A percentile compares a stretch with the other conserved stretches of the same genome.
These are phyloP conservation scores for Vitis riparia DNA, from an alignment of 164 flowering plant species.

Conservation along the genomic window DNA sequence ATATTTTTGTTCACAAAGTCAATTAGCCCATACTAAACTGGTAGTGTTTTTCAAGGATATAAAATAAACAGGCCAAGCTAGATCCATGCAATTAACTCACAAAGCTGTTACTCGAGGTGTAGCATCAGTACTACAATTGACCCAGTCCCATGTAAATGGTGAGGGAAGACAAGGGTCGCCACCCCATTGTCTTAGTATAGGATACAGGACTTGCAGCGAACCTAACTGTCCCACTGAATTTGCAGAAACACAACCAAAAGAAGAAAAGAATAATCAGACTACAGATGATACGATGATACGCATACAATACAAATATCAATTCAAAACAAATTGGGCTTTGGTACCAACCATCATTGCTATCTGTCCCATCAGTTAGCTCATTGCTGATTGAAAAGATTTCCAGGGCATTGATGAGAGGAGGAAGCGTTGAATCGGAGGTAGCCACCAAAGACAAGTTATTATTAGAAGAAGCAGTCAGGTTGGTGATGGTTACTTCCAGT, in stretches of 20 bases:
- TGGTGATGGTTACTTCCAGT: neutral
- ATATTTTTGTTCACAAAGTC: neutral
- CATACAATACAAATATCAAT: no score
- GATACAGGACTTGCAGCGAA: conserved; percentile 23
- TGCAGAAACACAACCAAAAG: neutral
- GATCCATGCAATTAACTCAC: conserved; percentile 12
- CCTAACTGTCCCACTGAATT: conserved; percentile 24
- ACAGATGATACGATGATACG: no score
- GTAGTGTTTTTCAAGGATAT: neutral
- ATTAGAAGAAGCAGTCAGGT: conserved; percentile 20
- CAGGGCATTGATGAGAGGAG: conserved; percentile 52
- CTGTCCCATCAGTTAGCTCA: conserved; percentile 27
- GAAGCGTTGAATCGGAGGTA: conserved; percentile 31
- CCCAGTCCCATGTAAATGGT: conserved; percentile 42
- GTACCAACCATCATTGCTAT: conserved; percentile 33
- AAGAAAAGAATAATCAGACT: neutral
- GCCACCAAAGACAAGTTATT: conserved; percentile 23
- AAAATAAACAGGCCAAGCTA: neutral
- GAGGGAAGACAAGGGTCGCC: conserved; percentile 52
- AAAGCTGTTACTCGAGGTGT: conserved; percentile 35
- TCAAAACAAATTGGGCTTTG: neutral
- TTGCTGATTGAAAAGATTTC: conserved; percentile 31
- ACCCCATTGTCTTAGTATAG: conserved; percentile 21
- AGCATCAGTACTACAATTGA: conserved; percentile 27
- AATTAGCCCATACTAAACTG: neutral